Conservation (phyloP, 306 rosid species). For the Vachellia collinsii region DNA sequence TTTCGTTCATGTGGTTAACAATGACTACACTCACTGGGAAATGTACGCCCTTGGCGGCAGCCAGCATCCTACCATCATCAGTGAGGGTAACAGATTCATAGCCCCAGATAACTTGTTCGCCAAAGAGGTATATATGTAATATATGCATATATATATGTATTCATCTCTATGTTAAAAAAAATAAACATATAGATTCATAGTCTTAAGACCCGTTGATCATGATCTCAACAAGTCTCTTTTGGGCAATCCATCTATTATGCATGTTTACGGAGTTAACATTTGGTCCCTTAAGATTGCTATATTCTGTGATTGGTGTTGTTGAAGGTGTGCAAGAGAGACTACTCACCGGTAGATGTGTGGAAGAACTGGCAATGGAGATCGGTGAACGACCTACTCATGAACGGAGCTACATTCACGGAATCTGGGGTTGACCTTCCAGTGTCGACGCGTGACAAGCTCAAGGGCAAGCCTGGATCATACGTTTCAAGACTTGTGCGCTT, state of each 20-base stretch:
- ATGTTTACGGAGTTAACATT: not conserved
- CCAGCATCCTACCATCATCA: conserved; percentile 66
- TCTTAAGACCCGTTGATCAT: not conserved
- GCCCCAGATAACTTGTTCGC: conserved; percentile 40
- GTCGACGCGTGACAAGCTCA: conserved; percentile 51
- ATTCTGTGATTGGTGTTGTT: conserved; percentile 17
- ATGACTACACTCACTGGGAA: conserved; percentile 81
- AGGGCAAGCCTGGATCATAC: conserved; percentile 54
- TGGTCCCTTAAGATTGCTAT: not conserved
- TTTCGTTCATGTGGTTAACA: conserved; percentile 73
- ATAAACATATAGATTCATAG: too few species aligned
- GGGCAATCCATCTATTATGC: not conserved
- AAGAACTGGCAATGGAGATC: conserved; percentile 77
- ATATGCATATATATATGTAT: too few species aligned
- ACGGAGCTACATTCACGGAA: conserved; percentile 65
- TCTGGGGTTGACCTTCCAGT: conserved; percentile 53
- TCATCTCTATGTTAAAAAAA: too few species aligned
- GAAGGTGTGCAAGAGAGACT: conserved; percentile 79
- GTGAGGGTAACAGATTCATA: conserved; percentile 80
- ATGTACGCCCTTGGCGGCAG: conserved; percentile 95
- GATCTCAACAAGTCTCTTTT: not conserved
- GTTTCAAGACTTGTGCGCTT: conserved; percentile 55
- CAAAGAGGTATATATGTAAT: conserved; percentile 59
- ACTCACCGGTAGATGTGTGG: conserved; percentile 47
- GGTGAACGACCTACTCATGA: conserved; percentile 63